Evolutionary conservation across 2,329 filamentous ascomycete genomes (phyloP), one percentile per base, ranked within the genome.

Genomic region (Verticillium zaregamsianum): DNA sequence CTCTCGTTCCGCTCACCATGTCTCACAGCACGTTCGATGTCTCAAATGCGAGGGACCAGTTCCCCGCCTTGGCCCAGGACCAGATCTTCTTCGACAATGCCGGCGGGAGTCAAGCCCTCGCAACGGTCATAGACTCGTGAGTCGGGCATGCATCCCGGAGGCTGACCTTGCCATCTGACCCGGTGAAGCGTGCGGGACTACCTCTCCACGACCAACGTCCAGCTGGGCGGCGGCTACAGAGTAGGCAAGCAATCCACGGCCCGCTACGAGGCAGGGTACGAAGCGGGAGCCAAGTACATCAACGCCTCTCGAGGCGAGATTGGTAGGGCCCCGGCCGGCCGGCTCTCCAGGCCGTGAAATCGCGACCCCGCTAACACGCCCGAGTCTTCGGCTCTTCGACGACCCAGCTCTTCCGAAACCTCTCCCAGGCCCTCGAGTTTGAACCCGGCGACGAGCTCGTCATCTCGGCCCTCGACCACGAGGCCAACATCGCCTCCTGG

Each of bases 31-130:
- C 61, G 33, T 28, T 55, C 67, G 79, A 89, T 66, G 79, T 91
- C 57, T 69, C 79, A 9, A 75, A 78, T 57, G 80, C 83, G 33
- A 82, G 88, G 63, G 77, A 80, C 64, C 79, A 82, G 60, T 93
- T 93, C 76, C 90, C 90, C 37, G 88, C 90, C 15, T 74, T 93
- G 45, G 75, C 81, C 49, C 81, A 86, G 63, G 79, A 86, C 56
- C 89, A 92, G 69, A 80, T 93, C 58, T 92, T 85, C 71, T 84
- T 93, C 66, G 90, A 94, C 70, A 93, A 93, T 70, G 91, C 90
- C 12, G 90, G 90, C 20, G 90, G 90, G 40, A 91, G 86, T 69
- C 90, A 93, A 69, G 81, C 86, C 1, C 76, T 93, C 3, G 84
- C 83, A 31, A 78, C 82, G 17, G 91, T 91, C 17, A 86, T 89